These are phyloP conservation scores for Pseudogymnoascus sp. DNA, from an alignment of 2,329 filamentous ascomycete species.

Conservation along the genomic window DNA sequence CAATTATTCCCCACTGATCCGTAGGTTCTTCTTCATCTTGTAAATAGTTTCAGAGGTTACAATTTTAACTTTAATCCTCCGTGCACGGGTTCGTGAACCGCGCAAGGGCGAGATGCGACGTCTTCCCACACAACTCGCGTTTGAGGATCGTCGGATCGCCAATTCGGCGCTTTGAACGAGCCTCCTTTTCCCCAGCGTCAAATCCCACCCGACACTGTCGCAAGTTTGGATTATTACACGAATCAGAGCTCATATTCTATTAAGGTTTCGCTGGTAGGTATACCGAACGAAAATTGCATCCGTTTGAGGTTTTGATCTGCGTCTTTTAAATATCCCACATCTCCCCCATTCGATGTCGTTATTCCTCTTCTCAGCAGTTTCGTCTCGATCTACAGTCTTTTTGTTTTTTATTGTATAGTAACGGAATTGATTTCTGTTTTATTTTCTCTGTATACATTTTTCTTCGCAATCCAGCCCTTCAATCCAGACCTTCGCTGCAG, in stretches of 20 bases:
- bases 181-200: not conserved
- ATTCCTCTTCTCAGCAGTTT: not conserved
- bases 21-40: not conserved
- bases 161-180: not conserved
- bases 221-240: slow-evolving; percentile 8
- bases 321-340: not conserved
- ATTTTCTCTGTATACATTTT: slow-evolving; percentile 5
- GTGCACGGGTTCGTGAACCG: not conserved
- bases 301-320: not conserved
- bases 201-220: not conserved
- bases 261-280: not conserved
- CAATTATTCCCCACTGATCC: not conserved
- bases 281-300: not conserved
- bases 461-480: not conserved
- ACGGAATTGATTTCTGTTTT: slow-evolving; percentile 2
- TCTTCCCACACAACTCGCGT: not conserved
- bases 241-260: not conserved
- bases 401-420: not conserved
- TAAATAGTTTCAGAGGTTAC: not conserved
- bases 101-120: not conserved
- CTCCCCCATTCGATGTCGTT: not conserved
- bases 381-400: not conserved
- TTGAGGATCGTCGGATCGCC: slow-evolving; percentile 3
- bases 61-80: not conserved
- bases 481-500: not conserved